Percentiles rank a stretch among this genome's conserved stretches.
phyloP scores from a whole-genome alignment of 768 basidiomycete genomes.

The Boletus speciosus region DNA sequence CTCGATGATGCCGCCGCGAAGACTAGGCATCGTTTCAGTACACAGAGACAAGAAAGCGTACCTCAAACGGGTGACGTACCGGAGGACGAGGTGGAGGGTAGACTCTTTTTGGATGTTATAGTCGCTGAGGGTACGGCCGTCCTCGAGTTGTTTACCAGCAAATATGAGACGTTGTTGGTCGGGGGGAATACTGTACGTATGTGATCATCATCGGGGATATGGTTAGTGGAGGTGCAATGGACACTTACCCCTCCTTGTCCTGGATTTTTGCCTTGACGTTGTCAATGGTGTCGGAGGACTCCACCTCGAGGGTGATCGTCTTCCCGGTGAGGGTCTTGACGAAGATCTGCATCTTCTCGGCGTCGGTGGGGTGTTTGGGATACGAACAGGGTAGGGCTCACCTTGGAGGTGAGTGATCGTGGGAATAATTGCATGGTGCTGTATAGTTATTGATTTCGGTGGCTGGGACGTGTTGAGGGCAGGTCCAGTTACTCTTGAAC shows the following conservation, averaged over 20 bases:
- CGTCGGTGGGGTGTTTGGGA: conserved; percentile 4
- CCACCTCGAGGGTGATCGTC: conserved; percentile 31
- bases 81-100: conserved; percentile 95
- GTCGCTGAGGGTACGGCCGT: conserved; percentile 93
- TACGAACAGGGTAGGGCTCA: background rate
- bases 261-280: conserved; percentile 35
- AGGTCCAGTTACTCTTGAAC: conserved; percentile 1
- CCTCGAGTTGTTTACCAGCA: conserved; percentile 98
- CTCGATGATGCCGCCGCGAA: conserved; percentile 86
- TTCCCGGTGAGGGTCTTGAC: conserved; percentile 78
- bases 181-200: conserved; percentile 34
- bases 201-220: background rate
- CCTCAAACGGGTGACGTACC: conserved; percentile 45
- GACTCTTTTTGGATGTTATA: conserved; percentile 99
- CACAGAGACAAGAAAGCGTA: no score
- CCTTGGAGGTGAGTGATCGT: conserved; percentile 8
- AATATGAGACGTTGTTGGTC: conserved; percentile 37
- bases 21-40: conserved; percentile 10
- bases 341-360: conserved; percentile 62
- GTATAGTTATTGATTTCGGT: conserved; percentile 29
- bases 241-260: conserved; percentile 67
- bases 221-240: background rate
- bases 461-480: conserved; percentile 26
- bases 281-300: conserved; percentile 29
- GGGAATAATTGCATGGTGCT: conserved; percentile 22